phyloP scores from a whole-genome alignment of 2,329 filamentous ascomycete species.

The Curvularia verruculosa region DNA sequence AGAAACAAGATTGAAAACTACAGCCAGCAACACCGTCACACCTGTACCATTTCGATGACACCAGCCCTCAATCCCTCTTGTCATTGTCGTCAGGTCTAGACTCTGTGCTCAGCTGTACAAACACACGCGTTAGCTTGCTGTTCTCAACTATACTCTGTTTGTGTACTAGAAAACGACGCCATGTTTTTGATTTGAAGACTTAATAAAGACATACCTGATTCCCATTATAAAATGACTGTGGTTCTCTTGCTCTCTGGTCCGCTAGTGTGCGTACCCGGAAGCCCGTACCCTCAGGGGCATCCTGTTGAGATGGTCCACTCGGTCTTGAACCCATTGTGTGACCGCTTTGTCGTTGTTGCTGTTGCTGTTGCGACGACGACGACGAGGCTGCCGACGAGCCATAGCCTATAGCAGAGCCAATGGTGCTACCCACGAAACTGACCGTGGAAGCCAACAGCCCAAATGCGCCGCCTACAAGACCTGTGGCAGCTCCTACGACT shows the following conservation, averaged over 20 bases:
- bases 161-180: no score
- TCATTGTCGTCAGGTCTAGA: conserved; percentile 8
- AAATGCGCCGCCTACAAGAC: conserved; percentile 43
- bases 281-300: conserved; percentile 11
- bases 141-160: neutral
- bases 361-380: conserved; percentile 8
- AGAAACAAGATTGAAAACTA: neutral
- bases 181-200: neutral
- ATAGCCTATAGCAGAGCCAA: conserved; percentile 40
- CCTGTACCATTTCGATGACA: neutral
- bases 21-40: neutral
- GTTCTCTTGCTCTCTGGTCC: conserved; percentile 58
- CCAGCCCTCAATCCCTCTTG: conserved; percentile 8
- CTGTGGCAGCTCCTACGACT: conserved; percentile 39
- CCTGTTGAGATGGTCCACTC: conserved; percentile 13
- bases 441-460: conserved; percentile 45
- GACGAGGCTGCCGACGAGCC: conserved; percentile 1
- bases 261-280: conserved; percentile 53
- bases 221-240: conserved; percentile 84
- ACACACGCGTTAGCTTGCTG: neutral
- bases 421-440: conserved; percentile 40
- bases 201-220: conserved; percentile 73
- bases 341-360: conserved; percentile 8
- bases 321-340: conserved; percentile 19
- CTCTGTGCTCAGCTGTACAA: conserved; percentile 13